These are phyloP conservation scores for Epithemia pelagica DNA, from an alignment of 108 stramenopile genomes.

Conservation along the genomic window DNA sequence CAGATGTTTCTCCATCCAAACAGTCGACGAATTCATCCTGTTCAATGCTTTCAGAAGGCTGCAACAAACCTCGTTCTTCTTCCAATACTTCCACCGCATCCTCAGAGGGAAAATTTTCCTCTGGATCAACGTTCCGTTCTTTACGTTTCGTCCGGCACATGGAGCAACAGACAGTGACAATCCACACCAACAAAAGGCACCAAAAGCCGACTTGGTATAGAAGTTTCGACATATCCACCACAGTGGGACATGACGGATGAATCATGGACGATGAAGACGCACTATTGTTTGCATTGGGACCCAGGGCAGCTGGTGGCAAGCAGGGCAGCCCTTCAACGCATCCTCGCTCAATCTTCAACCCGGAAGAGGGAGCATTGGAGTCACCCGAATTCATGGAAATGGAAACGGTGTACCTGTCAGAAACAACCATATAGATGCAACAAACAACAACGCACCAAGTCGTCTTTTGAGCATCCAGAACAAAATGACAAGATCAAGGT, in stretches of 20 bases:
- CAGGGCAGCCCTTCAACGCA: constrained; percentile 1
- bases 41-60: too few relatives aligned
- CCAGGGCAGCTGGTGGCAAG: not conserved
- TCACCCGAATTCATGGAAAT: not conserved
- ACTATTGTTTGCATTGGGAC: not conserved
- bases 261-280: not conserved
- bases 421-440: not conserved
- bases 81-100: too few relatives aligned
- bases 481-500: too few relatives aligned
- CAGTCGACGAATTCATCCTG: not conserved
- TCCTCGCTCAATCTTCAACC: not conserved
- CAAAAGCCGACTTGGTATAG: not conserved
- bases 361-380: not conserved
- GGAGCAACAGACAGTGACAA: not conserved
- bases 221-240: not conserved
- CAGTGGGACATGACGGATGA: not conserved
- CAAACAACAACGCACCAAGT: too few relatives aligned
- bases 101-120: too few relatives aligned
- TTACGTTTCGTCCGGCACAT: not conserved
- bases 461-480: too few relatives aligned
- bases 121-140: too few relatives aligned
- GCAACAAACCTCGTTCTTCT: too few relatives aligned
- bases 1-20: not conserved
- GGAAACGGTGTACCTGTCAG: not conserved
- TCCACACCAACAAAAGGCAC: not conserved